Evolutionary conservation across 2,329 filamentous ascomycete species (phyloP), one percentile per base, ranked within the genome.

Genomic region (Calonectria montana): DNA sequence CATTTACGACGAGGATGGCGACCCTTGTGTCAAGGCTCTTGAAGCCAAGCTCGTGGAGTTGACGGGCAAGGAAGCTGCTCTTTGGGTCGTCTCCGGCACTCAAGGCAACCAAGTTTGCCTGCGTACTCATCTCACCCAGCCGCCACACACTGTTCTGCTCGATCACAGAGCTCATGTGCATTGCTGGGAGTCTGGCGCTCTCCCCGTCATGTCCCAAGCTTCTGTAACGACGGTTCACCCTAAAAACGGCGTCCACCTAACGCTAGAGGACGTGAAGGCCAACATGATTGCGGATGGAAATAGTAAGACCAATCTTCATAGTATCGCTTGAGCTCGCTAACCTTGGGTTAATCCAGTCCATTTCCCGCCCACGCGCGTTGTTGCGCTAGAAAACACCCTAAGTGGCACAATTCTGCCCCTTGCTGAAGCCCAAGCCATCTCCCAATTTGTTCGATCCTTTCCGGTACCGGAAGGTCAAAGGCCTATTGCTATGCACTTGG

Each of bases 371-470:
- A 97, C 94, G 0, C 89, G 89, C 61, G 88, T 97, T 37, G 93
- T 97, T 73, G 91, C 89, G 66, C 86, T 97, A 55, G 95, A 97
- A 80, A 97, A 97, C 80, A 97, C 95, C 2, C 87, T 97, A 35
- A 90, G 89, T 45, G 95, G 95, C 5, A 90, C 91, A 68, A 87
- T 97, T 53, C 91, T 94, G 86, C 95, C 95, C 0, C 86, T 97
- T 1, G 82, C 84, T 0, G 94, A 97, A 80, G 88, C 91, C 4
- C 87, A 86, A 69, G 86, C 87, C 37, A 97, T 97, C 75, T 88
- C 90, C 0, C 85, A 86, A 1, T 97, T 93, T 87, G 94, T 91
- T 0, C 87, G 86, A 80, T 73, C 87, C 78, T 79, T 77, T 43
- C 78, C 76, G 9, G 77, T 80, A 4, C 77, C 78, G 2, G 77